phyloP scores from a whole-genome alignment of 2,329 filamentous ascomycete species.

The Hymenoscyphus infarciens region DNA sequence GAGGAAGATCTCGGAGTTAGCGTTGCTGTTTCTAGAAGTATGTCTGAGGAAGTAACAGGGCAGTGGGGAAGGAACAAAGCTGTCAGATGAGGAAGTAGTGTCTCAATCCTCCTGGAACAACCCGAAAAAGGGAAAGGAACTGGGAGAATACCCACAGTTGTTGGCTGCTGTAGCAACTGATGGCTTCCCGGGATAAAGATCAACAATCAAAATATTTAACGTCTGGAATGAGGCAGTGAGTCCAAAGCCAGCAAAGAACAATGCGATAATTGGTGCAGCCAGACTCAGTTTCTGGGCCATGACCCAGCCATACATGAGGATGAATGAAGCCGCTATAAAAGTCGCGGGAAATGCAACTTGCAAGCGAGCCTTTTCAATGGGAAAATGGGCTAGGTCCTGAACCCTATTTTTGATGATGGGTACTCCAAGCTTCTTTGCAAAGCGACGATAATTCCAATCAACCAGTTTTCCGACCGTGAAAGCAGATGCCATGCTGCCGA shows the following conservation, averaged over 20 bases:
- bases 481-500: slow-evolving; percentile 44
- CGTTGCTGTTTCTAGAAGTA: no score
- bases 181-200: slow-evolving; percentile 50
- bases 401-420: slow-evolving; percentile 51
- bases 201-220: slow-evolving; percentile 50
- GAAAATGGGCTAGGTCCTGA: slow-evolving; percentile 46
- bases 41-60: no score
- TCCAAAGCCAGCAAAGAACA: slow-evolving; percentile 45
- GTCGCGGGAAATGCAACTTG: slow-evolving; percentile 50
- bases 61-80: no score
- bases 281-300: slow-evolving; percentile 42
- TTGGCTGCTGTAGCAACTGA: slow-evolving; percentile 54
- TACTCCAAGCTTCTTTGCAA: slow-evolving; percentile 52
- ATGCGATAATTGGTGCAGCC: slow-evolving; percentile 46
- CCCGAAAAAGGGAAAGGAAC: no score
- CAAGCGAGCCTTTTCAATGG: slow-evolving; percentile 49
- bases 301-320: slow-evolving; percentile 52
- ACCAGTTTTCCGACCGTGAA: slow-evolving; percentile 50
- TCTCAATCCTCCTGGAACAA: no score
- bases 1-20: no score
- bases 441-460: slow-evolving; percentile 65
- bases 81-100: no score
- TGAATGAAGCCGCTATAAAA: slow-evolving; percentile 44
- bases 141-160: no score
- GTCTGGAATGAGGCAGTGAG: slow-evolving; percentile 53